Percentiles rank a stretch among this genome's conserved stretches.
phyloP scores from a whole-genome alignment of 2,329 filamentous ascomycete species.

The Fusarium bulbicola region DNA sequence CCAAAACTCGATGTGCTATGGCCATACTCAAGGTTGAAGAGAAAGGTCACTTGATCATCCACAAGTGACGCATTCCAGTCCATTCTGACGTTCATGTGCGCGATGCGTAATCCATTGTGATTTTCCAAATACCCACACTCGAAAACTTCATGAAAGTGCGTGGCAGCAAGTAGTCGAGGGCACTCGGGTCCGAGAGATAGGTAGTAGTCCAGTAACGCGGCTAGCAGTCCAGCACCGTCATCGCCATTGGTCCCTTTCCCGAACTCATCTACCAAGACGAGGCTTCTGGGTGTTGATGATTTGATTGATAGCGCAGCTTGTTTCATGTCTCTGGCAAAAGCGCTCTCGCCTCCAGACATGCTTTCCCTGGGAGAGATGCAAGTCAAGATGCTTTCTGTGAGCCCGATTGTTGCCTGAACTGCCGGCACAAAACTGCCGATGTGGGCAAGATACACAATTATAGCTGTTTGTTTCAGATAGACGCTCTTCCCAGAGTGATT shows the following conservation, averaged over 20 bases:
- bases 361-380: slow-evolving; percentile 80
- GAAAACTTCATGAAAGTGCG: slow-evolving; percentile 77
- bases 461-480: slow-evolving; percentile 90
- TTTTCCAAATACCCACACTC: slow-evolving; percentile 66
- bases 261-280: slow-evolving; percentile 95
- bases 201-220: slow-evolving; percentile 67
- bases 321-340: slow-evolving; percentile 81
- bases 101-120: slow-evolving; percentile 64
- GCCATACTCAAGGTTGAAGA: slow-evolving; percentile 76
- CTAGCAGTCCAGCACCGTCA: slow-evolving; percentile 67
- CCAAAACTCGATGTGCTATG: slow-evolving; percentile 85
- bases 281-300: slow-evolving; percentile 77
- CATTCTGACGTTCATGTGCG: slow-evolving; percentile 76
- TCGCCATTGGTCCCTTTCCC: slow-evolving; percentile 69
- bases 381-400: slow-evolving; percentile 93
- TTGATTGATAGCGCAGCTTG: slow-evolving; percentile 82
- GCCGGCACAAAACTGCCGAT: slow-evolving; percentile 93
- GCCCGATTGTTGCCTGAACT: slow-evolving; percentile 75
- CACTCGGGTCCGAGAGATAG: slow-evolving; percentile 54
- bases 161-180: slow-evolving; percentile 69
- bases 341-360: slow-evolving; percentile 66
- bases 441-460: slow-evolving; percentile 93
- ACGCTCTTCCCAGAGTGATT: slow-evolving; percentile 98
- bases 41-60: slow-evolving; percentile 74
- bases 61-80: slow-evolving; percentile 59